Evolutionary conservation across 1,284 basidiomycete genomes (phyloP), one percentile per base, ranked within the genome.

Genomic region (Cystobasidium pallidum): DNA sequence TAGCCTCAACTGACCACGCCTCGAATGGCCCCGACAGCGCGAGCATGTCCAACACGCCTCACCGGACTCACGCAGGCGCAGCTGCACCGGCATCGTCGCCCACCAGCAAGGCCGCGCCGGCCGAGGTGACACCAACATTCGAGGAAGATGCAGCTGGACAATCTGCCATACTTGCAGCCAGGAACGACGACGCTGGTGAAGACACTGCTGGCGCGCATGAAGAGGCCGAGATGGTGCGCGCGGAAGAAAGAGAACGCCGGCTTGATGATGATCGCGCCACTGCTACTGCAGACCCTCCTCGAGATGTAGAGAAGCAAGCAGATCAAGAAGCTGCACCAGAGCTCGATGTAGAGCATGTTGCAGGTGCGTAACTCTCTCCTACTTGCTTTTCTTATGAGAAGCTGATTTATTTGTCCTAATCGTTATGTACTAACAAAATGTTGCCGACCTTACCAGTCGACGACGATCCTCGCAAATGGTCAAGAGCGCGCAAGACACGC

Each of bases 401-500:
- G 39, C 39, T 41, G 39, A 41, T 41, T 15, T 41, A 15, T 41
- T 8, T 15, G 39, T n/a, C n/a, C n/a, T n/a, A n/a, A n/a, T n/a
- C n/a, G n/a, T n/a, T n/a, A n/a, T n/a, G n/a, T n/a, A n/a, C n/a
- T n/a, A n/a, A n/a, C n/a, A n/a, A n/a, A n/a, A n/a, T n/a, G n/a
- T n/a, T n/a, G n/a, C n/a, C n/a, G n/a, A n/a, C n/a, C n/a, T n/a
- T n/a, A n/a, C n/a, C 84, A 15, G 91, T 93, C 2, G 80, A 84
- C 10, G 86, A 94, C 77, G 91, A 94, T 81, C 92, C 92, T 10
- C 83, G 90, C 55, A 78, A 84, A 74, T 94, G 92, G 92, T 86
- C 86, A 1, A 73, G 77, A 19, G 74, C 82, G 55, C 86, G 88
- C 77, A 94, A 94, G 85, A 80, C 75, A 41, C 78, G 83, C 17